phyloP scores from a whole-genome alignment of 2,329 filamentous ascomycete species.

The Fusarium napiforme region DNA sequence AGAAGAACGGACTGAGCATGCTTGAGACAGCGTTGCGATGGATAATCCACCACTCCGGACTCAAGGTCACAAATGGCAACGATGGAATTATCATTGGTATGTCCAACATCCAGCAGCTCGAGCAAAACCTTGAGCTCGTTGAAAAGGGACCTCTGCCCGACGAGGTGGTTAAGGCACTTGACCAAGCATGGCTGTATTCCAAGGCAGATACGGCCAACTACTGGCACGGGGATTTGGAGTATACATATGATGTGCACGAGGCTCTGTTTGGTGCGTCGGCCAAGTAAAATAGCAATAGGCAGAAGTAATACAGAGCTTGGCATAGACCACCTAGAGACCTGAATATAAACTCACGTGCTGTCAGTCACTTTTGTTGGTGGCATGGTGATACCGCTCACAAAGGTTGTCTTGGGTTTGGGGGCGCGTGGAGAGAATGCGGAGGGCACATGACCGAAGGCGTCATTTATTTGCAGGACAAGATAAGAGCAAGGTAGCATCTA shows the following conservation, averaged over 20 bases:
- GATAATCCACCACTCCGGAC: constrained; percentile 75
- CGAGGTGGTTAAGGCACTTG: constrained; percentile 78
- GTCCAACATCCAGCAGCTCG: constrained; percentile 66
- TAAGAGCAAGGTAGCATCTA: constrained; percentile 14
- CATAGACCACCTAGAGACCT: neutral
- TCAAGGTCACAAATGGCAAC: constrained; percentile 63
- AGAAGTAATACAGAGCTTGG: constrained; percentile 6
- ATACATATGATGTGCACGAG: constrained; percentile 72
- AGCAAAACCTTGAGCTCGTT: constrained; percentile 66
- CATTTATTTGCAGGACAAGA: constrained; percentile 25
- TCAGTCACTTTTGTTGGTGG: constrained; percentile 11
- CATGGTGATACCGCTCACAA: constrained; percentile 19
- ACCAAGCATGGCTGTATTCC: constrained; percentile 79
- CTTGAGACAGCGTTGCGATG: constrained; percentile 81
- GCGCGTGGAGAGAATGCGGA: constrained; percentile 31
- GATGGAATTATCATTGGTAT: constrained; percentile 71
- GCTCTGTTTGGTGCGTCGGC: constrained; percentile 64
- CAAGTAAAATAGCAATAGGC: constrained; percentile 48
- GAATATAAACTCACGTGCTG: constrained; percentile 11
- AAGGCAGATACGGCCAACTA: constrained; percentile 67
- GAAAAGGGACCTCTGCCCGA: constrained; percentile 80
- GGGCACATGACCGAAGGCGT: constrained; percentile 40
- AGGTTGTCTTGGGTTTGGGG: constrained; percentile 14
- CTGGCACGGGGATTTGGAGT: constrained; percentile 71
- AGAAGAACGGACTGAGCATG: constrained; percentile 74